Percentiles rank a stretch among this genome's conserved stretches.
phyloP scores from a whole-genome alignment of 2,329 filamentous ascomycete species.

The Helicocarpus griseus region DNA sequence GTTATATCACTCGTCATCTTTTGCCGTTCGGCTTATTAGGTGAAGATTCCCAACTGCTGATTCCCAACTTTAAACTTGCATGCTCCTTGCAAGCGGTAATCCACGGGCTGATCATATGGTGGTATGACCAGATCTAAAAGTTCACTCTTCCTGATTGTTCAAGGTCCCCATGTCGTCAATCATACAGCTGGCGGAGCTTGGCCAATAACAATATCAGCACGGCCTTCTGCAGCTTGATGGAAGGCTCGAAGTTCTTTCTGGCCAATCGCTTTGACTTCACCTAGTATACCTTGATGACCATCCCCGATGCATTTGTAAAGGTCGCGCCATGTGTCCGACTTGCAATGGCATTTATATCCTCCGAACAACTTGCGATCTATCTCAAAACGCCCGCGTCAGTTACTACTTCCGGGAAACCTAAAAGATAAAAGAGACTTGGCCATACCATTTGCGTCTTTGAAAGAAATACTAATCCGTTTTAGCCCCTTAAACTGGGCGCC shows the following conservation, averaged over 20 bases:
- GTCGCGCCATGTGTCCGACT: background rate
- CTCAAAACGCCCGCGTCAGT: background rate
- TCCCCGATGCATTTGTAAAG: background rate
- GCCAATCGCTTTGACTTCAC: slow-evolving; percentile 1
- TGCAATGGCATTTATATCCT: slow-evolving; percentile 1
- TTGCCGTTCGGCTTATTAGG: no score
- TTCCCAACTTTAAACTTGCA: no score
- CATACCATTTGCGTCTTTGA: background rate
- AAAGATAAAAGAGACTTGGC: background rate
- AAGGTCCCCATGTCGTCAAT: background rate
- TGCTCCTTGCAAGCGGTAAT: no score
- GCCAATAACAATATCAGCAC: background rate
- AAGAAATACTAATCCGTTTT: slow-evolving; percentile 1
- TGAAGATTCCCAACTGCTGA: no score
- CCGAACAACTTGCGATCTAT: slow-evolving; percentile 1
- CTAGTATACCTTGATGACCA: slow-evolving; percentile 1
- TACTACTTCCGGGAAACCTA: background rate
- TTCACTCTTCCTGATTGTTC: no score
- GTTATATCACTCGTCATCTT: no score
- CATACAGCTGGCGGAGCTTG: background rate
- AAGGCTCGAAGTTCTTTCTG: slow-evolving; percentile 1
- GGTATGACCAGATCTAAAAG: no score
- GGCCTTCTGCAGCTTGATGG: background rate
- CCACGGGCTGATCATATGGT: background rate
- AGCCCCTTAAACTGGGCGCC: background rate